Evolutionary conservation across 164 flowering plant species (phyloP).

Genomic region (Dillenia turbinata): DNA sequence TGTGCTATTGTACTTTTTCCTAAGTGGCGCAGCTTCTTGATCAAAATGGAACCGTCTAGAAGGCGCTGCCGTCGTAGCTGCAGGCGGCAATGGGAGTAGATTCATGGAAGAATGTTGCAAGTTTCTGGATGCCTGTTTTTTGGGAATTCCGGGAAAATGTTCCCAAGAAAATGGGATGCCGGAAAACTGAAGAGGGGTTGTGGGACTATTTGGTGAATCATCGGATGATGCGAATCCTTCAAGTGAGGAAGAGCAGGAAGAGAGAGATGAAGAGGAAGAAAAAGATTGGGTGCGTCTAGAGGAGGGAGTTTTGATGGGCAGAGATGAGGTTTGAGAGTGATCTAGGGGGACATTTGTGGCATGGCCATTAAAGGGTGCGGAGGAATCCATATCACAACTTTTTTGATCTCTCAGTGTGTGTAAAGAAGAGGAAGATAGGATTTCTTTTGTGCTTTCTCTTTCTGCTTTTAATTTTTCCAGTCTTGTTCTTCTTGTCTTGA

Average conservation of each 20-base stretch:
- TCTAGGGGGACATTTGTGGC: neutral
- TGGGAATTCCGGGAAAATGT: constrained; percentile 57
- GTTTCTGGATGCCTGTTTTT: constrained; percentile 18
- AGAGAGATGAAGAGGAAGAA: constrained; percentile 13
- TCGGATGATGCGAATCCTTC: neutral
- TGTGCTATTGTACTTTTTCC: neutral
- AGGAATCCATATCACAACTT: constrained; percentile 4
- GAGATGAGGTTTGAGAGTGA: neutral
- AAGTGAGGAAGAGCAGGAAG: neutral
- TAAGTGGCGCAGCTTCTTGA: neutral
- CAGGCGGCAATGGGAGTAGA: constrained; percentile 43
- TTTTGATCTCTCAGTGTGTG: too few species aligned
- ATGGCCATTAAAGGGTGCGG: neutral
- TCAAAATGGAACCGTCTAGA: constrained; percentile 11
- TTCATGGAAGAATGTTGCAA: constrained; percentile 12
- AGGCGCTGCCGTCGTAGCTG: constrained; percentile 12
- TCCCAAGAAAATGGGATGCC: constrained; percentile 76
- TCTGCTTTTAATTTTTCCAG: neutral
- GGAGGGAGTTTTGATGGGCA: constrained; percentile 6
- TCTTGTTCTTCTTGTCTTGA: neutral
- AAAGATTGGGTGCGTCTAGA: constrained; percentile 14
- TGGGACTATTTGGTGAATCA: constrained; percentile 22
- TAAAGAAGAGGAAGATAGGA: neutral
- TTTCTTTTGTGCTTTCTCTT: neutral
- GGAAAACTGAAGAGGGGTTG: constrained; percentile 22